Conservation (phyloP, 2,329 filamentous ascomycete species). For the Tolypocladium endophyticum region DNA sequence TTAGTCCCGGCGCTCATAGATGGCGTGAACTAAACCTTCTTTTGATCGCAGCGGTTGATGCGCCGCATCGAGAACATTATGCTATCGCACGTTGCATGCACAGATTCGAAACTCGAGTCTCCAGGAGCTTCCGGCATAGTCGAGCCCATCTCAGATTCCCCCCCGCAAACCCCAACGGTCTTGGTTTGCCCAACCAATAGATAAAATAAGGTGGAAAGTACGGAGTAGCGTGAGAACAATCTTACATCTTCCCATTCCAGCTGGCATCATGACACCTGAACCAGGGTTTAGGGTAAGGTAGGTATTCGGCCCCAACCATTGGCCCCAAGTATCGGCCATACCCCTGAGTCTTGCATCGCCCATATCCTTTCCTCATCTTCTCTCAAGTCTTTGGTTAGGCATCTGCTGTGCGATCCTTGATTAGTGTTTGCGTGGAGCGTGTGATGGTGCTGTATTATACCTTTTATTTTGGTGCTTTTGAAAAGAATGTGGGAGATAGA, state of each 20-base stretch:
- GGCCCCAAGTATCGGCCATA: neutral
- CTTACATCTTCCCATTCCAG: neutral
- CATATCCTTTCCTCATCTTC: neutral
- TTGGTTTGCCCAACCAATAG: no score
- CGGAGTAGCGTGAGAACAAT: neutral
- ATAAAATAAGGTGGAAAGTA: no score
- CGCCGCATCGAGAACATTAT: no score
- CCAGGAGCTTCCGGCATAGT: neutral
- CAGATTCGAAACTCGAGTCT: neutral
- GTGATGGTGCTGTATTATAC: no score
- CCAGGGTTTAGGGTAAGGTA: neutral
- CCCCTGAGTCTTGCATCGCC: neutral
- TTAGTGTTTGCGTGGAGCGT: no score
- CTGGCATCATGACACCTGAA: neutral
- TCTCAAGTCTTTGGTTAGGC: neutral
- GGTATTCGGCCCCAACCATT: neutral
- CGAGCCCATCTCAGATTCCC: no score
- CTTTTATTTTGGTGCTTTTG: neutral
- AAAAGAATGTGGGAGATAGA: neutral
- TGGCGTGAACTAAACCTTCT: neutral
- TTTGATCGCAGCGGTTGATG: neutral
- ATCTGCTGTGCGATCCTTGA: neutral
- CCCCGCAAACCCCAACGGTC: no score
- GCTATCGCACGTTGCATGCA: neutral
- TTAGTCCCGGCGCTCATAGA: neutral